These are phyloP conservation scores for Hylodesmum podocarpum DNA, from an alignment of 306 rosid genomes.

Conservation along the genomic window DNA sequence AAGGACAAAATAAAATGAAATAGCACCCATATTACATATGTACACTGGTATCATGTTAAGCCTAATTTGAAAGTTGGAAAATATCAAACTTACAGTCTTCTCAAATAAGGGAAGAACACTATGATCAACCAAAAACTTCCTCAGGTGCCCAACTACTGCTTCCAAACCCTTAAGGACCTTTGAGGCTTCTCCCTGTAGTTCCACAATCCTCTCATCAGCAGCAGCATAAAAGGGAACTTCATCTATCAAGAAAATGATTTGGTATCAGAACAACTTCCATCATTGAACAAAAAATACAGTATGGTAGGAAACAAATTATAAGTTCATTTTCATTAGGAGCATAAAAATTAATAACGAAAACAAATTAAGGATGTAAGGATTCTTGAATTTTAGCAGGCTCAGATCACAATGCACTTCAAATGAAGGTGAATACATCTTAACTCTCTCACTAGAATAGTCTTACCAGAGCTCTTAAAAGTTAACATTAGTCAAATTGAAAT, in stretches of 20 bases:
- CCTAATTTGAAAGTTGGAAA: background rate
- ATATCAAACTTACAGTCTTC: constrained; percentile 67
- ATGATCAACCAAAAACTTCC: constrained; percentile 96
- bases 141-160: constrained; percentile 83
- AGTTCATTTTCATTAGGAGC: background rate
- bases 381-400: background rate
- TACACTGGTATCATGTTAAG: background rate
- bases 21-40: background rate
- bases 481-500: background rate
- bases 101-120: constrained; percentile 96
- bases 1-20: constrained; percentile 20
- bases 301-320: background rate
- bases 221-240: constrained; percentile 91
- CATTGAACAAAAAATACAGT: constrained; percentile 3
- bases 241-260: constrained; percentile 48
- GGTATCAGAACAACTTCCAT: constrained; percentile 18
- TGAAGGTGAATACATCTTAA: background rate
- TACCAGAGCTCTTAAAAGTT: background rate
- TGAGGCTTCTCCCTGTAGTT: constrained; percentile 84
- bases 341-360: background rate
- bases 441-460: background rate
- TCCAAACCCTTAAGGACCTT: constrained; percentile 89
- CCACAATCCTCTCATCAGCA: constrained; percentile 89
- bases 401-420: background rate
- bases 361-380: background rate